Evolutionary conservation across 2,329 filamentous ascomycete species (phyloP), one percentile per base, ranked within the genome.

Genomic region (Diaporthe australafricana): DNA sequence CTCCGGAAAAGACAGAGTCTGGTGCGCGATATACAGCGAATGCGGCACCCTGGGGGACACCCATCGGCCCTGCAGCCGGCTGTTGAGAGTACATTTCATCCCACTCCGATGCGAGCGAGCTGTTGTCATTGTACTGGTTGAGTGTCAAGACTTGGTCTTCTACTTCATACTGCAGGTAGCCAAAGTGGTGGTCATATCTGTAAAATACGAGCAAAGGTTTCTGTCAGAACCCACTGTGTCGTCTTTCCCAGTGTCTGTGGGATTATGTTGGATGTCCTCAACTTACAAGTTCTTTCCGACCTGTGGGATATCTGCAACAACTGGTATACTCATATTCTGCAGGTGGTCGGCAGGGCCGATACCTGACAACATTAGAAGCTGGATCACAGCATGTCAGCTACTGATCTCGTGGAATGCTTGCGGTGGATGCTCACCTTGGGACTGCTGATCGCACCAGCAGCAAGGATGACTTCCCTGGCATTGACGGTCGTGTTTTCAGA

Each of bases 341-440:
- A 62, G 56, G 45, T 62, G 38, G 20, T 45, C 56, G 0, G 25
- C 56, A n/a, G 56, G 40, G 6, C 56, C 56, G 0, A 62, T 38
- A 0, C 56, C 56, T 9, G 38, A 62, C 38, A 62, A 38, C 56
- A 62, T 62, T 2, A 62, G 56, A 62, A 62, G 38, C 38, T 45
- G 16, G 7, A 3, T 8, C 9, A 8, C 3, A 1, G 20, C 17
- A 22, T 7, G 1, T 7, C 12, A 56, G 5, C n/a, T n/a, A n/a
- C n/a, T n/a, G n/a, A n/a, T n/a, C n/a, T n/a, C n/a, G n/a, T n/a
- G n/a, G n/a, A n/a, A n/a, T n/a, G n/a, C n/a, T n/a, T n/a, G n/a
- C n/a, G n/a, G n/a, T n/a, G n/a, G n/a, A n/a, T n/a, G n/a, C 38
- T 30, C n/a, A 60, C 56, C 56, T 60, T 60, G 3, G 56, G 56